Base-by-base conservation (phyloP, 306 rosid species). In the Comarum palustre region DNA sequence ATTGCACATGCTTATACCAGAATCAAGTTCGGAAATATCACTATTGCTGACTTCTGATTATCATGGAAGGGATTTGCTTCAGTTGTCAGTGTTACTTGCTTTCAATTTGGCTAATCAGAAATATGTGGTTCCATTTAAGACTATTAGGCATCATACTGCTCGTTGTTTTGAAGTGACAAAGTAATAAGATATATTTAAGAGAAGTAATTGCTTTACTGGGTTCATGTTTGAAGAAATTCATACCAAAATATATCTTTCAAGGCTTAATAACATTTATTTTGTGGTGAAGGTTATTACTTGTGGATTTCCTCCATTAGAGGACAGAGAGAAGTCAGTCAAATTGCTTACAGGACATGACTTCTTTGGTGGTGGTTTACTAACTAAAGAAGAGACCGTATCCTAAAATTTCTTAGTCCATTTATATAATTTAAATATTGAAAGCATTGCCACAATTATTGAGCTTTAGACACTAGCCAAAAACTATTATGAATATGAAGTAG, bases 241-340 rank as follows among this genome's bases (percentile, higher is more conserved):
- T 2, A 13, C n/a, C 38, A 58, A 58, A 58, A 58, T 13, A 58
- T 11, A 27, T 10, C 7, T 9, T 58, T 27, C 63, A 34, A 62
- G 80, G 67, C 29, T 39, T 72, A 29, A 64, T 77, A 67, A 71
- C 54, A 36, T 36, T 64, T 77, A 8, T 5, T 82, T 47, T 68
- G 43, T 45, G 68, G 54, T 81, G 73, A 78, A 91, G 98, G 97
- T 94, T 34, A 71, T 87, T 69, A 89, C 97, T 10, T 94, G 97
- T 73, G 97, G 98, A 75, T 94, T 94, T 78, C 98, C 98, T 68
- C 96, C 96, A 42, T 68, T 91, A 72, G 97, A 89, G 75, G 97
- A 88, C 54, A 89, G 98, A 80, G 89, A 87, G 45, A 88, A 88
- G 79, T 91, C 92, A 55, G 81, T 84, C 73, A 86, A 85, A 83